These are phyloP conservation scores for Trifolium subterraneum DNA, from an alignment of 306 rosid genomes.

Conservation along the genomic window DNA sequence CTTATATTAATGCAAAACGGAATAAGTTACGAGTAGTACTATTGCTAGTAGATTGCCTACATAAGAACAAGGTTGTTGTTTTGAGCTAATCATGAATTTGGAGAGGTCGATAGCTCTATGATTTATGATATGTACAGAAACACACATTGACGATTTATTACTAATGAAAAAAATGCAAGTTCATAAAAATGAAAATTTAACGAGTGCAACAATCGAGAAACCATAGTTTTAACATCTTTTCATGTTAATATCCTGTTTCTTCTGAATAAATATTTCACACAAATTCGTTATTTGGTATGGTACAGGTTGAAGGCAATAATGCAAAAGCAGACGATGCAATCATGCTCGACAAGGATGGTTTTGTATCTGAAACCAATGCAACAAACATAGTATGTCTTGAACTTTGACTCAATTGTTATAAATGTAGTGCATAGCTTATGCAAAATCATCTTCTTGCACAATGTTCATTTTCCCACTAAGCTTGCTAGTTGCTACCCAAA, in stretches of 20 bases:
- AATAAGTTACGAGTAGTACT: no score
- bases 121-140: no score
- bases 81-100: no score
- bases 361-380: slow-evolving; percentile 84
- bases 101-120: neutral
- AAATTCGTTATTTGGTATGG: slow-evolving; percentile 14
- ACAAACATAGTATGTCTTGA: slow-evolving; percentile 71
- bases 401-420: slow-evolving; percentile 35
- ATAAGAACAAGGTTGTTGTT: neutral
- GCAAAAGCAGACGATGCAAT: slow-evolving; percentile 41
- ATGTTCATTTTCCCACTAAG: neutral
- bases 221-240: neutral
- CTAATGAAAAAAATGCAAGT: no score
- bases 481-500: neutral
- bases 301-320: slow-evolving; percentile 35
- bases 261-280: neutral
- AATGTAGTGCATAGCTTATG: neutral
- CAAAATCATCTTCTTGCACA: slow-evolving; percentile 9
- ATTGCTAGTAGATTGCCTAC: no score
- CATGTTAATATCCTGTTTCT: slow-evolving; percentile 7
- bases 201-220: neutral
- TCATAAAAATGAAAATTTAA: no score
- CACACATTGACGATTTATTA: no score
- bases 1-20: slow-evolving; percentile 5
- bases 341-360: slow-evolving; percentile 54